These are phyloP conservation scores for Hibiscus tridactylites DNA, from an alignment of 345 rosid species.

Conservation along the genomic window DNA sequence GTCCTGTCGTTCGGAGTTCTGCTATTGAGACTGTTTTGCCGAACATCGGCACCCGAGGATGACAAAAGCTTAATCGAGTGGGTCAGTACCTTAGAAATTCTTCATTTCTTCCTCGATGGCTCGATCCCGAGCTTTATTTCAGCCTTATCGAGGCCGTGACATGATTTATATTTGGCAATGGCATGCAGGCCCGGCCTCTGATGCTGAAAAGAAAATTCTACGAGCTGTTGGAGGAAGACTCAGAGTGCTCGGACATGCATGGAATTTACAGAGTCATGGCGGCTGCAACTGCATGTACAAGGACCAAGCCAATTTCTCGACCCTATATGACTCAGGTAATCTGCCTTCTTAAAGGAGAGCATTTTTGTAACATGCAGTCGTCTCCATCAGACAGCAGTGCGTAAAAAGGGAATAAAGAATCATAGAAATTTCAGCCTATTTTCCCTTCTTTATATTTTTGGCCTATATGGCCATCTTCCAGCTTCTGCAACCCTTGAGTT, in stretches of 20 bases:
- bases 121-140: background rate
- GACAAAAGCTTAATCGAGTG: conserved; percentile 27
- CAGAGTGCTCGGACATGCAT: conserved; percentile 27
- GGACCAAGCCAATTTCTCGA: conserved; percentile 17
- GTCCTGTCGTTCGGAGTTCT: conserved; percentile 31
- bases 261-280: conserved; percentile 35
- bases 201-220: conserved; percentile 31
- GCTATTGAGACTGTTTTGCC: conserved; percentile 33
- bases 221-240: conserved; percentile 27
- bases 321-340: conserved; percentile 30
- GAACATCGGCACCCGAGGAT: conserved; percentile 22
- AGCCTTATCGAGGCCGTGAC: background rate
- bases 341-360: conserved; percentile 32
- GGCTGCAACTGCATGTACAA: conserved; percentile 30
- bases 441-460: background rate
- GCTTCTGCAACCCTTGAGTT: background rate
- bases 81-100: conserved; percentile 21
- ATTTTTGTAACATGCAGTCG: conserved; percentile 20
- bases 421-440: background rate
- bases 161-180: conserved; percentile 13
- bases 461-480: background rate
- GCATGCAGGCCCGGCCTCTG: conserved; percentile 40
- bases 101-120: background rate
- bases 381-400: conserved; percentile 17
- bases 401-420: background rate